Conservation (phyloP, 805 yeast species). For the Saccharomyces jurei region DNA sequence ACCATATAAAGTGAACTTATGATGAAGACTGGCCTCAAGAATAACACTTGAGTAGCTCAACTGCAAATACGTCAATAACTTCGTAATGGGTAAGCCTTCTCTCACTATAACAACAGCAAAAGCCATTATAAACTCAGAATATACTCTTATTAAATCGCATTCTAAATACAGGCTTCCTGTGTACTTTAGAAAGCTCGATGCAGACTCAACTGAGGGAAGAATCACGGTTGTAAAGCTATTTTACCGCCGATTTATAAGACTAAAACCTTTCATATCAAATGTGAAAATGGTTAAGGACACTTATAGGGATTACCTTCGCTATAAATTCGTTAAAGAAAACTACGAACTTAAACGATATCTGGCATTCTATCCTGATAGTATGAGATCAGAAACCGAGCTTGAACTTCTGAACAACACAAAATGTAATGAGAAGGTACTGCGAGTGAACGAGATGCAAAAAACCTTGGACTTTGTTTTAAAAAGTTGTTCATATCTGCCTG, state of each 20-base stretch:
- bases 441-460: conserved; percentile 9
- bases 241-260: conserved; percentile 24
- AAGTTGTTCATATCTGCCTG: conserved; percentile 13
- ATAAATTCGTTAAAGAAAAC: conserved; percentile 25
- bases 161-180: conserved; percentile 10
- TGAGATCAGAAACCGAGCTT: neutral
- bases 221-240: conserved; percentile 2
- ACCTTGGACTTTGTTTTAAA: conserved; percentile 20
- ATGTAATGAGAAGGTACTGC: conserved; percentile 1
- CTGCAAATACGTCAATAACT: neutral
- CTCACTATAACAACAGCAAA: conserved; percentile 7
- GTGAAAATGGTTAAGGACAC: conserved; percentile 20
- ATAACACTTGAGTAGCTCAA: neutral
- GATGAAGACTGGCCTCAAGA: neutral
- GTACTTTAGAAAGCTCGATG: neutral
- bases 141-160: conserved; percentile 12
- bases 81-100: neutral
- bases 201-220: neutral
- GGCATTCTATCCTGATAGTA: conserved; percentile 3
- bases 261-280: conserved; percentile 22
- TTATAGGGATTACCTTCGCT: conserved; percentile 22
- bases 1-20: neutral
- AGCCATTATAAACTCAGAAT: conserved; percentile 14
- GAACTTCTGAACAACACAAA: neutral
- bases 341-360: conserved; percentile 15